Evolutionary conservation across 73 alveolate species (phyloP).

Genomic region (Effrenium voratum): DNA sequence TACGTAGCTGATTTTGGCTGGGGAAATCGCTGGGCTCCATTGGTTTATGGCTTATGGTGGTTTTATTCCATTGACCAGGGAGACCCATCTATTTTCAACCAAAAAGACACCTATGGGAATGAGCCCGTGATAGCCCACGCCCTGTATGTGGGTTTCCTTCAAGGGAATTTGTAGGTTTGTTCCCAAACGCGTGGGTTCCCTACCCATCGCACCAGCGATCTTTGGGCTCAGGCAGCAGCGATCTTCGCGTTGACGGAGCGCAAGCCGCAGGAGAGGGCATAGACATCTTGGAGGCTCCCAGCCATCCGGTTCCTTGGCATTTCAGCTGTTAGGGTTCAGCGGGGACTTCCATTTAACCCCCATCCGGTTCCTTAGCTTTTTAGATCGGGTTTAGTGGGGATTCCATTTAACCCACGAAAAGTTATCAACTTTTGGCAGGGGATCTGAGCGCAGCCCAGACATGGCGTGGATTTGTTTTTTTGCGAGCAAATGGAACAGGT

Average conservation of each 20-base stretch:
- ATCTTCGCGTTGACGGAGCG: conserved; percentile 43
- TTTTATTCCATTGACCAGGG: too few species aligned
- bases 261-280: background rate
- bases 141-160: too few species aligned
- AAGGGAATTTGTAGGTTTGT: too few species aligned
- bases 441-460: background rate
- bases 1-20: too few species aligned
- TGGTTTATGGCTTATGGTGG: background rate
- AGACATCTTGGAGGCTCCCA: background rate
- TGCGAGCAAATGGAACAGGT: too few species aligned
- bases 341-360: too few species aligned
- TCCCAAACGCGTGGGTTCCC: background rate
- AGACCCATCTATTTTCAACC: background rate
- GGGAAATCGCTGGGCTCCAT: background rate
- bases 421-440: too few species aligned
- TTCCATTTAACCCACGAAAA: too few species aligned
- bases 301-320: background rate
- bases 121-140: background rate
- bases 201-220: background rate
- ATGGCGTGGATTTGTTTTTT: too few species aligned
- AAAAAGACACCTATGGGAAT: background rate
- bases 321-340: background rate
- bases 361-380: too few species aligned
- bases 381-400: background rate
- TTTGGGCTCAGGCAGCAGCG: background rate